Conservation (phyloP, 1,284 basidiomycete species). For the Tilletia setariae region DNA sequence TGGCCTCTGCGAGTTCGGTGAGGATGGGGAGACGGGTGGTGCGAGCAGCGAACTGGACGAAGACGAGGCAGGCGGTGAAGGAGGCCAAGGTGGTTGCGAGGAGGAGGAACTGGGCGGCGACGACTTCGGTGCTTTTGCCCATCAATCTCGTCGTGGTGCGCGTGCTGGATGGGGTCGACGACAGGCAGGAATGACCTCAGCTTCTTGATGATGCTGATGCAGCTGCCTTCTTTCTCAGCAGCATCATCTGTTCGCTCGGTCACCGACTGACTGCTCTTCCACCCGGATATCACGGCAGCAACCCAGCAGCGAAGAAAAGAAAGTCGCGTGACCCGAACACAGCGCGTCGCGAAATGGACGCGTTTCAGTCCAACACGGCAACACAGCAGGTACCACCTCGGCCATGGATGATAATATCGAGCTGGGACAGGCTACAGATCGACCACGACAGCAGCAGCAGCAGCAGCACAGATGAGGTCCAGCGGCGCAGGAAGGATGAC, state of each 20-base stretch:
- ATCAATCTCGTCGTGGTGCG: not conserved
- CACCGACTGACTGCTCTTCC: not conserved
- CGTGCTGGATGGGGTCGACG: not conserved
- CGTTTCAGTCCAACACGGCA: no score
- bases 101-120: constrained; percentile 26
- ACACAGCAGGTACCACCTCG: no score
- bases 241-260: not conserved
- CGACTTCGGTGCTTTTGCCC: not conserved
- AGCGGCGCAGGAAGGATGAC: not conserved
- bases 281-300: no score
- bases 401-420: no score
- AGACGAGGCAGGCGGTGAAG: constrained; percentile 31
- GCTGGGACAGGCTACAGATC: no score
- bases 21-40: constrained; percentile 30
- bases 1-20: constrained; percentile 36
- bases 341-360: no score
- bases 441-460: no score
- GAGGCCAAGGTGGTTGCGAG: constrained; percentile 35
- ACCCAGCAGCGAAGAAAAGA: no score
- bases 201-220: not conserved
- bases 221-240: not conserved
- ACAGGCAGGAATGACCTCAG: not conserved
- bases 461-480: no score
- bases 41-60: constrained; percentile 27
- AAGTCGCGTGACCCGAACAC: no score